Evolutionary conservation across 2,329 filamentous ascomycete genomes (phyloP).

Genomic region (Aspergillus floridensis): DNA sequence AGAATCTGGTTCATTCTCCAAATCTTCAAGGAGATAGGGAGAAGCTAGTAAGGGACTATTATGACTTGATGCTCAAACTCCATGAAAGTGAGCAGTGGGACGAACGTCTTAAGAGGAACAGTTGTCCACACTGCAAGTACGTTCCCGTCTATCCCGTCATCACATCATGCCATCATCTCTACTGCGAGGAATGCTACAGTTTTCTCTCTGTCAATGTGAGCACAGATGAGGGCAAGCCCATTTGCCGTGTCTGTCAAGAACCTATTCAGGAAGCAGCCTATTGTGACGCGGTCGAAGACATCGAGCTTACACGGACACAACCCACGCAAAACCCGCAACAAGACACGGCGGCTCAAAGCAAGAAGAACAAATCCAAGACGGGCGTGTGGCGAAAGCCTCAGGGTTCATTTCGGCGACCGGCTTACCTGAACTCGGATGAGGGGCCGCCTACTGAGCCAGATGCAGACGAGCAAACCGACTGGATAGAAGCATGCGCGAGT

Average conservation of each 20-base stretch:
- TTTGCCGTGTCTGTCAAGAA: conserved; percentile 15
- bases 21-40: conserved; percentile 8
- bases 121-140: conserved; percentile 46
- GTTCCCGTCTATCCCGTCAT: conserved; percentile 42
- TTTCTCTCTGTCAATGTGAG: neutral
- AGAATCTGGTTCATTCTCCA: neutral
- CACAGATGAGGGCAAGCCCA: conserved; percentile 28
- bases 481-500: conserved; percentile 23
- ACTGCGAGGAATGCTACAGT: conserved; percentile 52
- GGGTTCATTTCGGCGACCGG: neutral
- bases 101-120: conserved; percentile 32
- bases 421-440: neutral
- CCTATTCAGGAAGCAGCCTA: conserved; percentile 16
- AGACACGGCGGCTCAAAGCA: neutral
- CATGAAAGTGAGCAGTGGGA: conserved; percentile 31
- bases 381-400: neutral
- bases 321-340: neutral
- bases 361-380: neutral
- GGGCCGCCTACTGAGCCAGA: neutral
- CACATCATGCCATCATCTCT: conserved; percentile 56
- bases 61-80: conserved; percentile 40
- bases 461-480: conserved; percentile 22
- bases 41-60: conserved; percentile 37
- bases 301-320: neutral
- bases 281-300: conserved; percentile 11